Base-by-base conservation (phyloP, 495 filamentous ascomycete genomes). In the Talaromyces wortmannii region DNA sequence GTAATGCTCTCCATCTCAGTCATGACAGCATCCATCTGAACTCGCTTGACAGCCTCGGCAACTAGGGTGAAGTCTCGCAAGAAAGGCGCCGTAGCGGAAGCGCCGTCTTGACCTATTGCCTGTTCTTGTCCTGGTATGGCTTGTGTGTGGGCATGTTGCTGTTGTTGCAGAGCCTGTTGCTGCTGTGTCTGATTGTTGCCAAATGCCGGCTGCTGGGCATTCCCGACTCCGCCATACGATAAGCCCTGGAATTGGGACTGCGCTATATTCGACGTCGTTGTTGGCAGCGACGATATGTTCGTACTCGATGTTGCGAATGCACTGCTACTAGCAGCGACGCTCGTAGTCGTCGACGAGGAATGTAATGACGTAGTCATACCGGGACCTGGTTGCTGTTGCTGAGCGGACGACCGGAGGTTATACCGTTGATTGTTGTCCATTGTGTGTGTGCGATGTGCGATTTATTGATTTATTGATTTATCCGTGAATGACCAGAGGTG, bases 1-100 rank as follows among this genome's bases (percentile, higher is more conserved):
- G 71, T 69, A 48, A 77, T 67, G 17, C 71, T 69, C 57, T 77
- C 89, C 62, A 97, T 70, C 70, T 97, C 92, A 53, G 92, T 77
- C 81, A 91, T 87, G 56, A 97, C 66, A 55, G 89, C 81, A 6
- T 88, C 87, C 78, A 96, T 87, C 72, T 95, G 90, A 7, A 92
- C 92, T 45, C 92, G 81, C 66, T 95, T 95, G 50, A 90, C 92
- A 3, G 92, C 92, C 71, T 97, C 92, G n/a, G 92, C 92, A 12
- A 97, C 82, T 18, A 97, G 78, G 50, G 79, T 92, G 66, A 90
- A 89, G 68, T 95, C 87, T 56, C 84, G 81, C 50, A 91, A 71
- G 66, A 87, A 91, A 6, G 62, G 79, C 49, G 68, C 83, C 67
- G 67, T 89, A 33, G 72, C 75, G 30, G 72, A 78, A 7, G 73